Evolutionary conservation across 208 protist species (phyloP).

Genomic region (Wallacemonas sp.): DNA sequence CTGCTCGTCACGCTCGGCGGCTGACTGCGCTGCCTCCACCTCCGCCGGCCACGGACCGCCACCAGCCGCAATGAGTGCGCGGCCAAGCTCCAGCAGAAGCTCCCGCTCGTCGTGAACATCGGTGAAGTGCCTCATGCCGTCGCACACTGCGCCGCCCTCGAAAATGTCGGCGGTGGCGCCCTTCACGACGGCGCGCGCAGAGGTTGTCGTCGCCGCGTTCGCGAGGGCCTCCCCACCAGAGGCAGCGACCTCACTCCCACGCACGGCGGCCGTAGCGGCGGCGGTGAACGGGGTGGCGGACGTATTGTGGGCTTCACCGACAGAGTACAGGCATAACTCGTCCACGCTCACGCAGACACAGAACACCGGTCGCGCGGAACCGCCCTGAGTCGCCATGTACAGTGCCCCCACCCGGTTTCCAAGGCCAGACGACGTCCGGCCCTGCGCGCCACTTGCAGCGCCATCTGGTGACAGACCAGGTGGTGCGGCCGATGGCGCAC

Average conservation of each 20-base stretch:
- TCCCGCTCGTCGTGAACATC: conserved; percentile 7
- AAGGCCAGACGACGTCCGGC: not conserved
- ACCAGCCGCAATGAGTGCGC: conserved; percentile 14
- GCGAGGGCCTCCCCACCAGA: not conserved
- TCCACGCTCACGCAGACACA: conserved; percentile 75
- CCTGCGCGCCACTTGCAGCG: not conserved
- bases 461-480: not conserved
- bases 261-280: not conserved
- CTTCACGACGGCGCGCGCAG: too few species aligned
- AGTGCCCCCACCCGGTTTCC: not conserved
- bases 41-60: not conserved
- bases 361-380: conserved; percentile 26
- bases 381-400: conserved; percentile 1
- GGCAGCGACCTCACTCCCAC: too few species aligned
- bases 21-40: not conserved
- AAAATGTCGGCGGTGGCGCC: not conserved
- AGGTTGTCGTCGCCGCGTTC: not conserved
- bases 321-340: conserved; percentile 67
- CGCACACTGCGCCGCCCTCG: conserved; percentile 3
- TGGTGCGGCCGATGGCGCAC: not conserved
- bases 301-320: conserved; percentile 41
- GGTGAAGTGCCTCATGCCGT: conserved; percentile 3
- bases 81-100: conserved; percentile 35
- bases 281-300: conserved; percentile 2
- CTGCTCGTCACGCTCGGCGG: conserved; percentile 13